Percentiles rank a stretch among this genome's conserved stretches.
Conservation (phyloP, 2,329 filamentous ascomycete species). For the Diplodia intermedia region DNA sequence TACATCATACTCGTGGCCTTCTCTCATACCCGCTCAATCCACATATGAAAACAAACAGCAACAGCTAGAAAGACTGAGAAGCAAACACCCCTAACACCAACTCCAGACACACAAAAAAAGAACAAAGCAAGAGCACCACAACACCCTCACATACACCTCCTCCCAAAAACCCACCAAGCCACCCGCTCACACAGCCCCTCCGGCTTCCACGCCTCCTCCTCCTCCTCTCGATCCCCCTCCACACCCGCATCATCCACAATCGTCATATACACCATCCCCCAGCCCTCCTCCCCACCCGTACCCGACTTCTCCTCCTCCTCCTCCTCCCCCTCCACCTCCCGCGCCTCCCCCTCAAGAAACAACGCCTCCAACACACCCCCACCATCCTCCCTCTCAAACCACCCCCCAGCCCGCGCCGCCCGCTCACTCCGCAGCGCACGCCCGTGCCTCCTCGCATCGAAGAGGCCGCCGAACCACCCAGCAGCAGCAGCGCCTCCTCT, state of each 20-base stretch:
- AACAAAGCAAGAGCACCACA: background rate
- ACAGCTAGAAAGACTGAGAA: too few relatives aligned
- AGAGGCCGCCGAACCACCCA: background rate
- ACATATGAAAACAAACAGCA: too few relatives aligned
- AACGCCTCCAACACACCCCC: background rate
- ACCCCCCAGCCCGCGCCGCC: too few relatives aligned
- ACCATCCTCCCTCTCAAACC: background rate
- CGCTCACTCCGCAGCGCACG: background rate
- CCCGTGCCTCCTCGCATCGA: slow-evolving; percentile 7
- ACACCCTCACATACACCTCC: background rate
- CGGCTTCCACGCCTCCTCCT: background rate
- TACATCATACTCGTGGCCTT: too few relatives aligned
- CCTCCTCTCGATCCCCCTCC: background rate
- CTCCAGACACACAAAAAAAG: too few relatives aligned
- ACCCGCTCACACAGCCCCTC: background rate
- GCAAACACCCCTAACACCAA: too few relatives aligned
- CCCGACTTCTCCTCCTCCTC: background rate
- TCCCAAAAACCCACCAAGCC: background rate
- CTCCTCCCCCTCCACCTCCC: background rate
- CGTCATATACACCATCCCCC: slow-evolving; percentile 12
- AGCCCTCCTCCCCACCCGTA: background rate
- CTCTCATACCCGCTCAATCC: too few relatives aligned
- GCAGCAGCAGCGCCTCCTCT: too few relatives aligned
- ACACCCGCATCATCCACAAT: slow-evolving; percentile 3
- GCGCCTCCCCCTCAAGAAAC: background rate